Evolutionary conservation across 2,329 filamentous ascomycete genomes (phyloP).

Genomic region (Ampelomyces quisqualis): DNA sequence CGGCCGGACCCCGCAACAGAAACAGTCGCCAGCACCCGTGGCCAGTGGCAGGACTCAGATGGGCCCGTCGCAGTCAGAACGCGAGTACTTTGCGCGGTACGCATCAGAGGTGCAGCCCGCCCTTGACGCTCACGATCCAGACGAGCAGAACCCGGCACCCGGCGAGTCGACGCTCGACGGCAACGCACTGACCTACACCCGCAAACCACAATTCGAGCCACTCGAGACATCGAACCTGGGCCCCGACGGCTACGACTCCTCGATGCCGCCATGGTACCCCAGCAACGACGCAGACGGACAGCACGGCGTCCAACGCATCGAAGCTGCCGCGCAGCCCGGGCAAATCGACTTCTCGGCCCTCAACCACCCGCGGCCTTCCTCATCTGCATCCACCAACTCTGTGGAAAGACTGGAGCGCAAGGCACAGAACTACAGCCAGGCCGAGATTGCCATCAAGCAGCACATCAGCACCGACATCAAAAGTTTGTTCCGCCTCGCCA

Average conservation of each 20-base stretch:
- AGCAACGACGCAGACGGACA: conserved; percentile 6
- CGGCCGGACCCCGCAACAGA: conserved; percentile 44
- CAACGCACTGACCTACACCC: conserved; percentile 48
- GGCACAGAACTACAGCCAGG: conserved; percentile 60
- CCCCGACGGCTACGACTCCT: conserved; percentile 35
- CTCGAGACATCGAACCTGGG: conserved; percentile 43
- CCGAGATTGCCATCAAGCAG: conserved; percentile 73
- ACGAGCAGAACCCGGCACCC: conserved; percentile 58
- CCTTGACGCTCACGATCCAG: conserved; percentile 78
- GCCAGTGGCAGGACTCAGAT: conserved; percentile 40
- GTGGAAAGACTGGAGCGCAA: conserved; percentile 61
- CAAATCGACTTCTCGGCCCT: conserved; percentile 26
- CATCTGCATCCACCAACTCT: conserved; percentile 49
- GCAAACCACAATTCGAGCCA: conserved; percentile 47
- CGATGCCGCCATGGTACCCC: conserved; percentile 28
- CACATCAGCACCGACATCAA: conserved; percentile 77
- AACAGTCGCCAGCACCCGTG: conserved; percentile 63
- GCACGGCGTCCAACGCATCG: conserved; percentile 25
- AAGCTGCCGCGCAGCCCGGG: conserved; percentile 23
- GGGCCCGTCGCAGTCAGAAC: conserved; percentile 54
- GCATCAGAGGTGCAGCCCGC: conserved; percentile 73
- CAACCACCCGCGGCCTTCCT: conserved; percentile 40
- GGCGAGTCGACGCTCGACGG: conserved; percentile 58
- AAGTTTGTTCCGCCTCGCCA: conserved; percentile 71
- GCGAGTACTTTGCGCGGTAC: conserved; percentile 76